Evolutionary conservation across 768 basidiomycete species (phyloP), one percentile per base, ranked within the genome.

Genomic region (Naganishia randhawae): DNA sequence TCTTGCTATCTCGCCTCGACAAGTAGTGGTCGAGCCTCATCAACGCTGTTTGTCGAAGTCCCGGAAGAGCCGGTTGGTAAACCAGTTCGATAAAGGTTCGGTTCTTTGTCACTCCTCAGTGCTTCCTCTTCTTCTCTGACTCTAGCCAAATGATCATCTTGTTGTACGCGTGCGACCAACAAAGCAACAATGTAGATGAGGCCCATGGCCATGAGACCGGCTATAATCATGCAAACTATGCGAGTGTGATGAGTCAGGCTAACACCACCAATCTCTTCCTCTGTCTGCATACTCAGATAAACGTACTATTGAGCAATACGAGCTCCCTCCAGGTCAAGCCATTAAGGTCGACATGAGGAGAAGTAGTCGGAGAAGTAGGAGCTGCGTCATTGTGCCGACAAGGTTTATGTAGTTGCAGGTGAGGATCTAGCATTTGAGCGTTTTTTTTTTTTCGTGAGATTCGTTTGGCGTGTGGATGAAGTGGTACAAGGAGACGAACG

Each of bases 241-340:
- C n/a, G n/a, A 33, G 33, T 9, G 1, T 19, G 35, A 19, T 35
- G 16, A 22, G 32, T 37, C 54, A 37, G 22, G 7, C 1, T 11
- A 14, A 19, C 33, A n/a, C 7, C 35, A n/a, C 16, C n/a, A n/a
- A n/a, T n/a, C n/a, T n/a, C n/a, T n/a, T 22, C n/a, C 13, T n/a
- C 3, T 22, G 19, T 9, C 5, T 32, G 10, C 19, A 25, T 35
- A 14, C 14, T 22, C 3, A 14, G 31, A 10, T 16, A 1, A 11
- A 37, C 54, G 4, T 17, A 55, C 54, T 22, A 22, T 55, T 55
- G 54, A 55, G 33, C 54, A 55, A 8, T 3, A 55, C 14, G 2
- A 55, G 54, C 9, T 55, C 54, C 14, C 13, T 35, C 54, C 54
- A 55, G 3, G 54, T 55, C 54, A 55, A 22, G 9, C 37, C 31